phyloP scores from a whole-genome alignment of 306 rosid species.

The Dryas alaskensis region DNA sequence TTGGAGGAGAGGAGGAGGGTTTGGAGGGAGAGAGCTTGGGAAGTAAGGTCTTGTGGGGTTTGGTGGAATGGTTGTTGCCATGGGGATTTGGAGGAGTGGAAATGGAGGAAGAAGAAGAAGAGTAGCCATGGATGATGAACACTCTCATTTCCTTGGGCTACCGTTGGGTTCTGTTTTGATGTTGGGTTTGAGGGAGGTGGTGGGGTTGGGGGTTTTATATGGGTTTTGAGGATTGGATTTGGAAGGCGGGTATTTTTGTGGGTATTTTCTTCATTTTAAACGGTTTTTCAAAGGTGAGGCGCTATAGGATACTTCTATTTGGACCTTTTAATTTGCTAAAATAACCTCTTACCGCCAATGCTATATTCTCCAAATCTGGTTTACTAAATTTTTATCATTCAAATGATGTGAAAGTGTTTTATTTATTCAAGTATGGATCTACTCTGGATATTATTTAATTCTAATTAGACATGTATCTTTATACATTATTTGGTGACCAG shows the following conservation, averaged over 20 bases:
- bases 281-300: background rate
- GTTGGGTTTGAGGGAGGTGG: background rate
- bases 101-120: slow-evolving; percentile 43
- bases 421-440: too few relatives aligned
- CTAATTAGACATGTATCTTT: too few relatives aligned
- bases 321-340: background rate
- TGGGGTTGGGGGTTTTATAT: background rate
- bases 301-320: background rate
- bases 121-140: slow-evolving; percentile 55
- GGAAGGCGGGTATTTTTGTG: slow-evolving; percentile 20
- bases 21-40: slow-evolving; percentile 36
- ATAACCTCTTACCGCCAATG: background rate
- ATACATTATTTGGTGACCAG: too few relatives aligned
- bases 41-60: slow-evolving; percentile 37
- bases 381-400: too few relatives aligned
- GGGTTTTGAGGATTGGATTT: slow-evolving; percentile 37
- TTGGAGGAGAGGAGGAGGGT: slow-evolving; percentile 20
- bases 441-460: too few relatives aligned
- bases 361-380: too few relatives aligned
- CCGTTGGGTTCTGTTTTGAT: slow-evolving; percentile 30
- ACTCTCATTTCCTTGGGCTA: slow-evolving; percentile 57
- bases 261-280: background rate
- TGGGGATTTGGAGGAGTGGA: slow-evolving; percentile 41
- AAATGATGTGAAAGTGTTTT: too few relatives aligned
- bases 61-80: slow-evolving; percentile 30